phyloP scores from a whole-genome alignment of 768 basidiomycete genomes.

The Mycena filopes region DNA sequence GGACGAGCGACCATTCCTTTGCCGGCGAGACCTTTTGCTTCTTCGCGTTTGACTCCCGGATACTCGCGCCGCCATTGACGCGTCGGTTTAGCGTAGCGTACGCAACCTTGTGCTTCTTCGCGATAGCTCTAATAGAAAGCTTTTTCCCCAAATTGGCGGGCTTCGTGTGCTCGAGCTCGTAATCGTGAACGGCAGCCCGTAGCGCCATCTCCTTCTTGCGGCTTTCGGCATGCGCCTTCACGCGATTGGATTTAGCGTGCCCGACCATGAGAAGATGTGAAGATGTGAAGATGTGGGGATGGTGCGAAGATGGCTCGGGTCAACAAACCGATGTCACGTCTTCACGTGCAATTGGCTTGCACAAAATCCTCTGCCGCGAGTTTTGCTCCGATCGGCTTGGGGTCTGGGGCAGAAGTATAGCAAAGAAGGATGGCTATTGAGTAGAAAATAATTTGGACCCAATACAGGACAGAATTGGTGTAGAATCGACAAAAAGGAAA shows the following conservation, averaged over 20 bases:
- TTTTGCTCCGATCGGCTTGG: neutral
- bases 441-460: neutral
- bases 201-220: neutral
- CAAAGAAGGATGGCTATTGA: neutral
- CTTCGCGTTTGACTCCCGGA: slow-evolving; percentile 6
- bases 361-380: neutral
- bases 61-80: neutral
- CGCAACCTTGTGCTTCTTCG: neutral
- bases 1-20: slow-evolving; percentile 31
- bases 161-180: slow-evolving; percentile 6
- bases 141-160: neutral
- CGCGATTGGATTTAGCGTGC: slow-evolving; percentile 12
- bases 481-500: neutral
- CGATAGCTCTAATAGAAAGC: slow-evolving; percentile 6
- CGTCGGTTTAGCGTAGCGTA: slow-evolving; percentile 10
- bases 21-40: slow-evolving; percentile 3
- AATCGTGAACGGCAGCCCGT: slow-evolving; percentile 1
- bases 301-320: slow-evolving; percentile 2
- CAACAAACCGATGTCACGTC: slow-evolving; percentile 14
- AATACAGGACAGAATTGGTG: neutral
- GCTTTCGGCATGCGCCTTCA: slow-evolving; percentile 4
- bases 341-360: slow-evolving; percentile 2
- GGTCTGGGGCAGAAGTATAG: neutral
- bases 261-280: slow-evolving; percentile 1
- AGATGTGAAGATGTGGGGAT: neutral